Percentiles rank a stretch among this genome's conserved stretches.
Conservation (phyloP, 257 asterid species). For the Lavandula angustifolia region DNA sequence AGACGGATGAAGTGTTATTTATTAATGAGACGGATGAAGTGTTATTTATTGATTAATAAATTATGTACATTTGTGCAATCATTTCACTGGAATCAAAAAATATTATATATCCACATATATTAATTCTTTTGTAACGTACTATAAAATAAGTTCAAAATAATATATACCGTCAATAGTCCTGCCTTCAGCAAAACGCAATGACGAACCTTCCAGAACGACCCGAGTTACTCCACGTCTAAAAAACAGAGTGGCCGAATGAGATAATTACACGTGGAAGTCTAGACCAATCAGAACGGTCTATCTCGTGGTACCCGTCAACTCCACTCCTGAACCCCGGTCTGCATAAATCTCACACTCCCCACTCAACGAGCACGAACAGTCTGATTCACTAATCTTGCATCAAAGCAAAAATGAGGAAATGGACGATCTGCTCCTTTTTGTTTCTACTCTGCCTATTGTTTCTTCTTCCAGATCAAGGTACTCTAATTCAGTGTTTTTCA, state of each 20-base stretch:
- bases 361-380: background rate
- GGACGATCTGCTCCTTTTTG: constrained; percentile 70
- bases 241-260: constrained; percentile 39
- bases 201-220: constrained; percentile 46
- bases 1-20: too few relatives aligned
- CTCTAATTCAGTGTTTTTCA: background rate
- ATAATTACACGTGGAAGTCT: constrained; percentile 38
- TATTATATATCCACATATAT: too few relatives aligned
- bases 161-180: background rate
- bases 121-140: too few relatives aligned
- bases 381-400: background rate
- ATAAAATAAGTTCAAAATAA: background rate
- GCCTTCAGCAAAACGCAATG: constrained; percentile 14
- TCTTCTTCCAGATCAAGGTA: constrained; percentile 89
- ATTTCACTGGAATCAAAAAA: too few relatives aligned
- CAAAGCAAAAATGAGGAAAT: constrained; percentile 61
- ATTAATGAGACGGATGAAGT: too few relatives aligned
- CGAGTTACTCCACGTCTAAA: constrained; percentile 50
- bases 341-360: constrained; percentile 30
- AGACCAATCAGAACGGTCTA: constrained; percentile 46
- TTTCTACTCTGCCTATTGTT: constrained; percentile 66
- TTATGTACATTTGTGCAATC: too few relatives aligned
- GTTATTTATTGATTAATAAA: too few relatives aligned
- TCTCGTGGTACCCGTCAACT: constrained; percentile 38
- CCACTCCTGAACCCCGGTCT: constrained; percentile 22